Conservation (phyloP, 1,284 basidiomycete species). For the Entoloma clypeatum region DNA sequence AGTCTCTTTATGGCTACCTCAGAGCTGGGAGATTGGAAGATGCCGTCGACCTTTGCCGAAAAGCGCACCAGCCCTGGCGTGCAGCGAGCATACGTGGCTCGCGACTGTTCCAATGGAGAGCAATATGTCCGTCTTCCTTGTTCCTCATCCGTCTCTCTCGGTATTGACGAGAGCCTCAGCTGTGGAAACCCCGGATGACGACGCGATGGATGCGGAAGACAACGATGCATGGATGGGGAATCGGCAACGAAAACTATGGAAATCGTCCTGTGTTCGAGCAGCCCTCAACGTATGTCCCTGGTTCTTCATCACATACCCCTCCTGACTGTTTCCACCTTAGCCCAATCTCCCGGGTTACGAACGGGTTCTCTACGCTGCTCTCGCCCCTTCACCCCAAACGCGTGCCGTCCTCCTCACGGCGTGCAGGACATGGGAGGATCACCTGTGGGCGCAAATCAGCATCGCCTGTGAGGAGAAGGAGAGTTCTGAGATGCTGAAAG, state of each 20-base stretch:
- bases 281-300: conserved; percentile 66
- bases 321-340: conserved; percentile 35
- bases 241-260: conserved; percentile 76
- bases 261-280: conserved; percentile 74
- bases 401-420: conserved; percentile 73
- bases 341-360: conserved; percentile 70
- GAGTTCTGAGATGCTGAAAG: conserved; percentile 51
- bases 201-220: conserved; percentile 49
- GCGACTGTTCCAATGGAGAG: conserved; percentile 68
- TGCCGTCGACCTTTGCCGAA: conserved; percentile 80
- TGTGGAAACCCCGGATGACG: conserved; percentile 48
- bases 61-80: conserved; percentile 88
- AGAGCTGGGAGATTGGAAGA: conserved; percentile 80
- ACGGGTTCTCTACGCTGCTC: conserved; percentile 82
- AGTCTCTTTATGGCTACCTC: conserved; percentile 75
- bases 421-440: conserved; percentile 91
- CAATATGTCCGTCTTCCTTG: conserved; percentile 47
- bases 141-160: background rate
- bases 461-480: conserved; percentile 82
- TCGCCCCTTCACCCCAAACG: conserved; percentile 78
- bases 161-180: conserved; percentile 30
- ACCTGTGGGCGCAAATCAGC: conserved; percentile 90
- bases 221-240: conserved; percentile 66
- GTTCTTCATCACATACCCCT: background rate
- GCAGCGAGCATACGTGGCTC: conserved; percentile 84